Conservation (phyloP, 305 asterid genomes). For the Plantago rigida region DNA sequence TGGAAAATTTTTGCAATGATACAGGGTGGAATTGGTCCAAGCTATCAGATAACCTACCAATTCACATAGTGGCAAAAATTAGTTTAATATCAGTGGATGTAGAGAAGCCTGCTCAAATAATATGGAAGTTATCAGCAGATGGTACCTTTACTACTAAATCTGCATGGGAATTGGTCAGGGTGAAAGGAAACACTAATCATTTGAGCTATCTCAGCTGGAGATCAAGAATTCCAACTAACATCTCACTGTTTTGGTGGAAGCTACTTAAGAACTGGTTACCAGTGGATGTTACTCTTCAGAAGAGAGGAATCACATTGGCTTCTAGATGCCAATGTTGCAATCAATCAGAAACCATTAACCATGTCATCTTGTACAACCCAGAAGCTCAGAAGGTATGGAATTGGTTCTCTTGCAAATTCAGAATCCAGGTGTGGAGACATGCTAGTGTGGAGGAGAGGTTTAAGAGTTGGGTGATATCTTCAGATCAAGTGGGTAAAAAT, state of each 20-base stretch:
- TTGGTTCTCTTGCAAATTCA: background rate
- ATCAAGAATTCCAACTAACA: background rate
- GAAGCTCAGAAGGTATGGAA: background rate
- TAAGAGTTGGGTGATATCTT: background rate
- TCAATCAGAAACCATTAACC: too few species aligned
- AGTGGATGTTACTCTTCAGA: background rate
- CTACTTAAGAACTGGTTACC: background rate
- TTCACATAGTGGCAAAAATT: background rate
- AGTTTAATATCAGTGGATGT: too few species aligned
- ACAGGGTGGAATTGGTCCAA: background rate
- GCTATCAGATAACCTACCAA: background rate
- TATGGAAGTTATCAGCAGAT: background rate
- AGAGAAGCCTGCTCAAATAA: too few species aligned
- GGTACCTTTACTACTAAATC: too few species aligned
- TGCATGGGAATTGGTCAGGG: background rate
- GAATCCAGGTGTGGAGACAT: too few species aligned
- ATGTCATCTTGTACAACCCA: background rate
- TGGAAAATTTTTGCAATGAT: too few species aligned
- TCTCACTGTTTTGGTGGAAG: background rate
- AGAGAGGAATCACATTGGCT: background rate
- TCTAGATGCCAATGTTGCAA: background rate
- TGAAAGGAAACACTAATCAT: background rate
- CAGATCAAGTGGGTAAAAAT: background rate
- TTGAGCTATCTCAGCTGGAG: background rate
- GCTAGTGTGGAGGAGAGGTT: too few species aligned